phyloP scores from a whole-genome alignment of 176 grass and related monocot species.

The Lolium multiflorum region DNA sequence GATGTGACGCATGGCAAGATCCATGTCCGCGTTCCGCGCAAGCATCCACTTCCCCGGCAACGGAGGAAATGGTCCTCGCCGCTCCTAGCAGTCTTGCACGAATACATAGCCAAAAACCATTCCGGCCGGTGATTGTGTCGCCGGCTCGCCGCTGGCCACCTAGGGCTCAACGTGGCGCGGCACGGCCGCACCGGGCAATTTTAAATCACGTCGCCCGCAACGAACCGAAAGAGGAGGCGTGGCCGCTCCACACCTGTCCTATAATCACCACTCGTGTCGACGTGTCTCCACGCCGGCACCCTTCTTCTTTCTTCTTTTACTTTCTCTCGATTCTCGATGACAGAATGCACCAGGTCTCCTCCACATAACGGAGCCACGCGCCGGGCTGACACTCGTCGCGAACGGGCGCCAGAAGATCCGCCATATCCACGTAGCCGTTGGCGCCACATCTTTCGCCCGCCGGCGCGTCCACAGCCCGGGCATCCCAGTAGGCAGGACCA shows the following conservation, averaged over 20 bases:
- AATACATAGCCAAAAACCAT: background rate
- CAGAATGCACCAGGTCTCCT: background rate
- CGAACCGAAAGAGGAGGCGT: background rate
- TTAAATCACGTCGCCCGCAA: background rate
- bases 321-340: background rate
- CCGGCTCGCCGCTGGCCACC: background rate
- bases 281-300: background rate
- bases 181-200: background rate
- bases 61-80: background rate
- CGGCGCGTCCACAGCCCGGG: background rate
- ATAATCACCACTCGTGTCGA: background rate
- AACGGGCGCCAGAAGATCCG: background rate
- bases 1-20: too few relatives aligned
- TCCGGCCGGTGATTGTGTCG: background rate
- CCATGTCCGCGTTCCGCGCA: too few relatives aligned
- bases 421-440: conserved; percentile 4
- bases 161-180: background rate
- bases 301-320: background rate
- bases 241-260: background rate
- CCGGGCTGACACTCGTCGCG: background rate
- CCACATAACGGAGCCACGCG: background rate
- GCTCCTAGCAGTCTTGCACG: background rate
- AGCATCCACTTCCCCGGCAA: too few relatives aligned
- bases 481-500: background rate
- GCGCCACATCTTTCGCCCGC: background rate